These are phyloP conservation scores for Fraxinus dipetala DNA, from an alignment of 305 asterid species.

Conservation along the genomic window DNA sequence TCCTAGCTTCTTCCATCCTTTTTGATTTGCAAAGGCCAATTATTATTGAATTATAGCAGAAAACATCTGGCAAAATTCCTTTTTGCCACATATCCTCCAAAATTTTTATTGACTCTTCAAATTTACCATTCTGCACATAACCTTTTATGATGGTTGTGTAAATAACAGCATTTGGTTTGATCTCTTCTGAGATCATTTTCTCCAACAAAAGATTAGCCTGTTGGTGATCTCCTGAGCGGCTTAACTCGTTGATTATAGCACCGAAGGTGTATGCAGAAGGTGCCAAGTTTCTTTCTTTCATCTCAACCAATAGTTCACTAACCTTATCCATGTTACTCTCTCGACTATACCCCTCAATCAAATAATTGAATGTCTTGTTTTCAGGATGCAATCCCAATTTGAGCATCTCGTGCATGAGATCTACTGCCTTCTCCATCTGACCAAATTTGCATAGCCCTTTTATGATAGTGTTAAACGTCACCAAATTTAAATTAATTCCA, in stretches of 20 bases:
- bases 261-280: conserved; percentile 62
- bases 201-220: conserved; percentile 53
- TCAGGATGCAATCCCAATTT: conserved; percentile 53
- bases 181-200: conserved; percentile 50
- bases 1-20: conserved; percentile 65
- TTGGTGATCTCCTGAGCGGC: conserved; percentile 51
- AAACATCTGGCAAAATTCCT: conserved; percentile 60
- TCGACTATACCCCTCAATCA: conserved; percentile 61
- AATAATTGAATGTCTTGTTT: conserved; percentile 55
- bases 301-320: conserved; percentile 56
- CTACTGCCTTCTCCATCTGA: conserved; percentile 53
- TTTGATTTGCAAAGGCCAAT: conserved; percentile 71
- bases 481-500: conserved; percentile 58
- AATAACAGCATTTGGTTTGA: conserved; percentile 54
- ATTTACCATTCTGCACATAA: conserved; percentile 54
- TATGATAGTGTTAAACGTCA: conserved; percentile 61
- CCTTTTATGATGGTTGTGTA: conserved; percentile 55
- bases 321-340: conserved; percentile 50
- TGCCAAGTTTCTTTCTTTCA: conserved; percentile 62
- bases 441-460: conserved; percentile 67
- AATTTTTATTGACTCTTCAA: conserved; percentile 52
- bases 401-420: conserved; percentile 59
- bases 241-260: conserved; percentile 54
- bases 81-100: conserved; percentile 68
- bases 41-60: conserved; percentile 63